These are phyloP conservation scores for Dinochytrium kinnereticum DNA, from an alignment of 371 early-diverging fungal species.

Conservation along the genomic window DNA sequence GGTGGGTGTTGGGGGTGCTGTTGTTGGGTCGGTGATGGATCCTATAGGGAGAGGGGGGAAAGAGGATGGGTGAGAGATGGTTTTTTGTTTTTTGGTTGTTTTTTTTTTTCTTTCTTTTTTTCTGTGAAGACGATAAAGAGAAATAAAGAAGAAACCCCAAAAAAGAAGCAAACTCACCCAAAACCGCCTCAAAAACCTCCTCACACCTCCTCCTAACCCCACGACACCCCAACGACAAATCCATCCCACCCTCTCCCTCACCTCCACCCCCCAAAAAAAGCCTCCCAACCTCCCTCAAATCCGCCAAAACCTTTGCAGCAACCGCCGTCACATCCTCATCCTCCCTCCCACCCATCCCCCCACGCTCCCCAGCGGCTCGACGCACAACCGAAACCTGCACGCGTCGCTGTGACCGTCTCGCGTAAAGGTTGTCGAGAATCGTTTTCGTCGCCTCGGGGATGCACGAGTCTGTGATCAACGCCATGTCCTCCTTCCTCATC, in stretches of 20 bases:
- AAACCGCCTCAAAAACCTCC: neutral
- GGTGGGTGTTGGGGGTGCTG: neutral
- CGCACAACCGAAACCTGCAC: neutral
- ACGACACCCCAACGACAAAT: slow-evolving; percentile 28
- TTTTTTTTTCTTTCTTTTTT: too few species aligned
- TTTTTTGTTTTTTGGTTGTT: too few species aligned
- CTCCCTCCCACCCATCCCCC: too few species aligned
- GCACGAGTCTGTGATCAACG: neutral
- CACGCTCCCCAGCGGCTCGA: neutral
- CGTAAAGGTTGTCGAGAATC: neutral
- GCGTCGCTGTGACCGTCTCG: neutral
- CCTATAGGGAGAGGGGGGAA: too few species aligned
- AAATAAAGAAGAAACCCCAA: neutral
- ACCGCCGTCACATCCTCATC: neutral
- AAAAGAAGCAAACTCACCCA: slow-evolving; percentile 11
- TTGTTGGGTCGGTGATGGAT: slow-evolving; percentile 8
- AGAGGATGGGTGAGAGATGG: too few species aligned
- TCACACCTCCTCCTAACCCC: slow-evolving; percentile 21
- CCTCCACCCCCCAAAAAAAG: neutral
- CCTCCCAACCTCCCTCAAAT: neutral
- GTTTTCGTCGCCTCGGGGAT: neutral
- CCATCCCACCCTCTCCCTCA: slow-evolving; percentile 7
- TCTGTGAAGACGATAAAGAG: too few species aligned
- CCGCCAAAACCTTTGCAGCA: neutral
- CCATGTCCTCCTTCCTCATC: neutral